A percentile compares a stretch with the other conserved stretches of the same genome.
These are phyloP conservation scores for Exsudoporus frostii DNA, from an alignment of 768 basidiomycete species.

Conservation along the genomic window DNA sequence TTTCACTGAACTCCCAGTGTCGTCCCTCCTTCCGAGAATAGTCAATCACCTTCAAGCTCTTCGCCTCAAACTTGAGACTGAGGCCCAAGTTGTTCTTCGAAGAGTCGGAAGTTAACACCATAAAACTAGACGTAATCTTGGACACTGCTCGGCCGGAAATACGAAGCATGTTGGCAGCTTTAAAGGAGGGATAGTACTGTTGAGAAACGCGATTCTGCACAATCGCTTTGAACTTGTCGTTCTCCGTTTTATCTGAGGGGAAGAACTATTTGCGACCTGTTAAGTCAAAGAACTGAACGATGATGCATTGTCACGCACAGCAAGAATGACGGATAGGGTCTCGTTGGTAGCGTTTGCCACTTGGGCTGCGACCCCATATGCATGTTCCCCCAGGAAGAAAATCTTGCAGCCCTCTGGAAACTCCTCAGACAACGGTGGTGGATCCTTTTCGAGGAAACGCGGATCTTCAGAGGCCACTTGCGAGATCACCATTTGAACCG, in stretches of 20 bases:
- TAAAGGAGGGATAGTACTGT: conserved; percentile 77
- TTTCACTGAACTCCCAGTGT: conserved; percentile 92
- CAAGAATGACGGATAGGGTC: conserved; percentile 77
- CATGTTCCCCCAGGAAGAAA: conserved; percentile 94
- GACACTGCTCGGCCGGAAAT: conserved; percentile 80
- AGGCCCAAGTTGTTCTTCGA: conserved; percentile 89
- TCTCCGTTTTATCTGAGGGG: conserved; percentile 78
- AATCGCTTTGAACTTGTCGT: conserved; percentile 69
- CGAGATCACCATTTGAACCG: conserved; percentile 80
- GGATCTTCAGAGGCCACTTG: conserved; percentile 88
- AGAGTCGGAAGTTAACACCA: conserved; percentile 75
- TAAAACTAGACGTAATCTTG: conserved; percentile 89
- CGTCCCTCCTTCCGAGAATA: conserved; percentile 83
- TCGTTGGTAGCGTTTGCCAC: conserved; percentile 70
- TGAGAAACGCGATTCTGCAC: conserved; percentile 49
- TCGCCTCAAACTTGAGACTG: conserved; percentile 94
- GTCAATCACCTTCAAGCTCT: conserved; percentile 87
- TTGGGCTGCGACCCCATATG: conserved; percentile 94
- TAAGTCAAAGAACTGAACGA: not conserved
- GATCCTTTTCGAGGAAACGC: conserved; percentile 74
- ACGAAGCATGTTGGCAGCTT: conserved; percentile 66
- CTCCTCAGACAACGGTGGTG: conserved; percentile 81
- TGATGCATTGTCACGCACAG: conserved; percentile 46
- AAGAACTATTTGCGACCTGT: conserved; percentile 59
- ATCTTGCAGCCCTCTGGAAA: conserved; percentile 89